A percentile compares a stretch with the other conserved stretches of the same genome.
phyloP scores from a whole-genome alignment of 805 yeast species.

The Saturnispora halmiae region DNA sequence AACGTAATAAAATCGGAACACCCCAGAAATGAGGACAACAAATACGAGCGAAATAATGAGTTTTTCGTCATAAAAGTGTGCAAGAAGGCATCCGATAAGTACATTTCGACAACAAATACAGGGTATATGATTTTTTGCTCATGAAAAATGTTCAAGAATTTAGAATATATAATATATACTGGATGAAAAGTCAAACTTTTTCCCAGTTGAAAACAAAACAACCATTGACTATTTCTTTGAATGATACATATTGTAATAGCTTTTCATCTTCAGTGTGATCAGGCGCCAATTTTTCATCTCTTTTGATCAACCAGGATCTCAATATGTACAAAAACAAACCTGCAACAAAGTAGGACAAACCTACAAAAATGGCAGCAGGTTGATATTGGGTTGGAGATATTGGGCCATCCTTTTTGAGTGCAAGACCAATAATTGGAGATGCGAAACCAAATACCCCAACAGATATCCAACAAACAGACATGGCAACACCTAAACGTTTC shows the following conservation, averaged over 20 bases:
- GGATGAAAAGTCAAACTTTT: constrained; percentile 16
- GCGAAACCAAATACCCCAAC: constrained; percentile 43
- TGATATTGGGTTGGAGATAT: constrained; percentile 39
- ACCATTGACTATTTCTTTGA: constrained; percentile 2
- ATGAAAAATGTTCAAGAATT: no score
- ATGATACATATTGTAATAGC: constrained; percentile 14
- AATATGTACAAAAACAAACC: constrained; percentile 34
- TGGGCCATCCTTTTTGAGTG: constrained; percentile 33
- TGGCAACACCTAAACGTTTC: constrained; percentile 40
- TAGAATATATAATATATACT: no score
- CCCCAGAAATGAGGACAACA: no score
- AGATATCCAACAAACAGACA: constrained; percentile 40
- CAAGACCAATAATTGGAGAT: constrained; percentile 53
- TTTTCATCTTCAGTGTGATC: constrained; percentile 19
- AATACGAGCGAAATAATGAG: no score
- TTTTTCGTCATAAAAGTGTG: no score
- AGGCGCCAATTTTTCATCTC: constrained; percentile 30
- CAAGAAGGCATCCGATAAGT: no score
- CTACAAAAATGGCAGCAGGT: constrained; percentile 51
- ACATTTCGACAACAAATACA: no score
- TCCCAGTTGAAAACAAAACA: constrained; percentile 10
- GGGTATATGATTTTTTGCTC: no score
- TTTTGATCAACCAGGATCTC: constrained; percentile 47
- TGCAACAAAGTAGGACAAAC: constrained; percentile 42
- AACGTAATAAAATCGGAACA: no score